Conservation (phyloP, 1,284 basidiomycete genomes). For the Sphagnurus paluster region DNA sequence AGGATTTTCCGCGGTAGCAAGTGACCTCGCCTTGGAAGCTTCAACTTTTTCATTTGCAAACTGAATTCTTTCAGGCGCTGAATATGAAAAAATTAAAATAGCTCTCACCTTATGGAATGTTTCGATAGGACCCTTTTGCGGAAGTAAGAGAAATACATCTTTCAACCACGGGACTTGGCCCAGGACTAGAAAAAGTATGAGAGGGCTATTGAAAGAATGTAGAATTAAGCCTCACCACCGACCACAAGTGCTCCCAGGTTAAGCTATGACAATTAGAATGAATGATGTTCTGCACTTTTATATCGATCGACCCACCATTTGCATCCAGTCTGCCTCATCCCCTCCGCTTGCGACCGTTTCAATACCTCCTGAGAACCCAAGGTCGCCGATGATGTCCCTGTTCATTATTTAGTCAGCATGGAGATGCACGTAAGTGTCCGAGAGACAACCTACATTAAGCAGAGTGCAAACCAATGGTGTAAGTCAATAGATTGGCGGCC, state of each 20-base stretch:
- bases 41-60: not conserved
- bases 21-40: not conserved
- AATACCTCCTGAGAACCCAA: conserved; percentile 23
- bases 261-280: conserved; percentile 3
- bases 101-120: conserved; percentile 16
- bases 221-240: conserved; percentile 10
- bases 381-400: conserved; percentile 23
- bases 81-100: too few relatives aligned
- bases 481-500: not conserved
- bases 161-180: conserved; percentile 23
- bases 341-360: conserved; percentile 18
- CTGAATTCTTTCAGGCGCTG: too few relatives aligned
- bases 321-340: conserved; percentile 22
- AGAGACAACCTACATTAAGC: conserved; percentile 1
- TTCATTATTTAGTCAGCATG: not conserved
- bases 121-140: conserved; percentile 17
- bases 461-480: conserved; percentile 3
- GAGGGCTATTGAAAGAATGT: not conserved
- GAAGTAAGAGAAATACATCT: conserved; percentile 16
- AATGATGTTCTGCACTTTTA: not conserved
- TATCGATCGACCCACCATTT: conserved; percentile 4
- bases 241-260: conserved; percentile 19
- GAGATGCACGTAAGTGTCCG: not conserved
- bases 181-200: conserved; percentile 10
- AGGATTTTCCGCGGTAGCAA: not conserved